Conservation (phyloP, 129 eudicot species). For the Flaveria ramosissima region DNA sequence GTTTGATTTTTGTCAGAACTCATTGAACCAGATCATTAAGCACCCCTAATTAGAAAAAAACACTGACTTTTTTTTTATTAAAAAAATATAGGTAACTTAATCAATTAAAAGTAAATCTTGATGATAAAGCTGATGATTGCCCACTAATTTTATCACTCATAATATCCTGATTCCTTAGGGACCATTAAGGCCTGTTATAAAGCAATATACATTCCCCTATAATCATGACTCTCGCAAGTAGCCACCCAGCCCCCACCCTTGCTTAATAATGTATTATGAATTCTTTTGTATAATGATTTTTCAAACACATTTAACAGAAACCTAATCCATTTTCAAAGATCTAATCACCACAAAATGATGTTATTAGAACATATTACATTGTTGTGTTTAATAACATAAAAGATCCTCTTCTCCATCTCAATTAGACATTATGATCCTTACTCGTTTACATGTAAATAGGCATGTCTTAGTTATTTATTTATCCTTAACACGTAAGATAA, state of each 20-base stretch:
- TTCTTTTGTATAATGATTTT: neutral
- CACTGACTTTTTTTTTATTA: neutral
- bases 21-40: too few species aligned
- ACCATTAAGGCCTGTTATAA: constrained; percentile 17
- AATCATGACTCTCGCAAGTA: constrained; percentile 52
- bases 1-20: too few species aligned
- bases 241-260: constrained; percentile 11
- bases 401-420: neutral
- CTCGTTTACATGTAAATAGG: too few species aligned
- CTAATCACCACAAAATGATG: neutral
- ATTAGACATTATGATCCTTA: neutral
- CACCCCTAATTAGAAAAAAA: neutral
- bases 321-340: neutral
- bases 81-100: neutral
- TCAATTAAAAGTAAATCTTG: constrained; percentile 23
- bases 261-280: neutral
- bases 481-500: neutral
- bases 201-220: constrained; percentile 33
- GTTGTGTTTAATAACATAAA: neutral
- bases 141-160: constrained; percentile 22
- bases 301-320: neutral
- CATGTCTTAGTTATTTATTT: too few species aligned
- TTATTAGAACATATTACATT: neutral
- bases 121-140: constrained; percentile 27
- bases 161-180: constrained; percentile 19